A percentile compares a stretch with the other conserved stretches of the same genome.
These are phyloP conservation scores for Gyrodon lividus DNA, from an alignment of 768 basidiomycete genomes.

Conservation along the genomic window DNA sequence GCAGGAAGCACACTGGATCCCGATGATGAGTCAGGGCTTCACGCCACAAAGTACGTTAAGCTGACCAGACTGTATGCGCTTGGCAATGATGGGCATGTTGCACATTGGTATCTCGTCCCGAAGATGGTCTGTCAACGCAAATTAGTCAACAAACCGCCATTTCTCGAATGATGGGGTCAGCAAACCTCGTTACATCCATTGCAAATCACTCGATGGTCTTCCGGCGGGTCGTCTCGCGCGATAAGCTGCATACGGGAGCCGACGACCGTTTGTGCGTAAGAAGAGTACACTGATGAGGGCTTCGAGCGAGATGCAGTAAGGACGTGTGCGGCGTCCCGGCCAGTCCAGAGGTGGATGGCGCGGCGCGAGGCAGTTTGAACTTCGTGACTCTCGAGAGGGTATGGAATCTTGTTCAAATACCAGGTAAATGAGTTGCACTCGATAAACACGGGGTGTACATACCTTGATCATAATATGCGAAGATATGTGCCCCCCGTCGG, in stretches of 20 bases:
- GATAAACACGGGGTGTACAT: constrained; percentile 3
- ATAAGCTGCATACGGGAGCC: constrained; percentile 42
- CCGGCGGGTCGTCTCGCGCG: constrained; percentile 29
- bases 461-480: constrained; percentile 97
- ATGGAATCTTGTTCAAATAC: constrained; percentile 69
- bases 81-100: constrained; percentile 79
- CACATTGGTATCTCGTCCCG: constrained; percentile 86
- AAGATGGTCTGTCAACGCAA: constrained; percentile 54
- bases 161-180: not conserved
- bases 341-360: constrained; percentile 74
- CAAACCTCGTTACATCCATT: constrained; percentile 59
- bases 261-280: constrained; percentile 68
- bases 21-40: not conserved
- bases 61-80: constrained; percentile 69
- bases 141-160: not conserved
- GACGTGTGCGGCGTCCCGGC: constrained; percentile 67
- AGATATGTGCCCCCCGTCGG: constrained; percentile 75
- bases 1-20: constrained; percentile 70
- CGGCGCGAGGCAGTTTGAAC: constrained; percentile 74
- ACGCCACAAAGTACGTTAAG: not conserved
- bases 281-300: constrained; percentile 57
- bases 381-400: constrained; percentile 71
- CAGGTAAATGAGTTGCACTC: not conserved
- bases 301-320: constrained; percentile 48
- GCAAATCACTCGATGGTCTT: constrained; percentile 62